Evolutionary conservation across 306 rosid species (phyloP), one percentile per base, ranked within the genome.

Genomic region (Vigna mungo): DNA sequence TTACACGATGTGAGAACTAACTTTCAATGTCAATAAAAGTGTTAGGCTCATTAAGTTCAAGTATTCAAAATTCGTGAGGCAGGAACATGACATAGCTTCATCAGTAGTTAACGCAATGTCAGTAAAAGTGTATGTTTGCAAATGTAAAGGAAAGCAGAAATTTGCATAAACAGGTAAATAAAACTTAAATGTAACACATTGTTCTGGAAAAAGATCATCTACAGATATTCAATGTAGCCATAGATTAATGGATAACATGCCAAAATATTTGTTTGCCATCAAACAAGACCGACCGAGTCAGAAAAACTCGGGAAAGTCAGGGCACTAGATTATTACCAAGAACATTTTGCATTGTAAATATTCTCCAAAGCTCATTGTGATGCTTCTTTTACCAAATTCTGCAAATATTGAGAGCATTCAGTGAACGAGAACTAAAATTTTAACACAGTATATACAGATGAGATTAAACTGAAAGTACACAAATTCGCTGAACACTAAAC

Each of bases 351-450:
- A 47, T 49, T 27, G 49, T 48, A 39, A 46, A 20, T 75, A 74
- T 47, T 52, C 81, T 76, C 84, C 79, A 49, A 68, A 68, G 73
- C 87, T 92, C 84, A 90, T 4, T 82, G 83, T 13, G 82, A 18
- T 30, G 93, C 89, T 84, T 86, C 90, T 85, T 88, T 89, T 61
- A 17, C 90, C 85, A 78, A 34, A 72, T 78, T 84, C 98, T 95
- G 97, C 52, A 90, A 78, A 78, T 18, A 74, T 78, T 55, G 48
- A 55, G 18, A 52, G 12, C 69, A 77, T 79, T 52, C 18, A 49
- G 58, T 80, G 73, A 78, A 85, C 62, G 75, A 53, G 53, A 68
- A 72, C 37, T 51, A 62, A 17, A 72, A 58, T 47, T 59, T 55
- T 20, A 41, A 30, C 69, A 67, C 55, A 56, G 16, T 17, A 36